Conservation (phyloP, 805 yeast species). For the Zygosaccharomyces pseudorouxii region DNA sequence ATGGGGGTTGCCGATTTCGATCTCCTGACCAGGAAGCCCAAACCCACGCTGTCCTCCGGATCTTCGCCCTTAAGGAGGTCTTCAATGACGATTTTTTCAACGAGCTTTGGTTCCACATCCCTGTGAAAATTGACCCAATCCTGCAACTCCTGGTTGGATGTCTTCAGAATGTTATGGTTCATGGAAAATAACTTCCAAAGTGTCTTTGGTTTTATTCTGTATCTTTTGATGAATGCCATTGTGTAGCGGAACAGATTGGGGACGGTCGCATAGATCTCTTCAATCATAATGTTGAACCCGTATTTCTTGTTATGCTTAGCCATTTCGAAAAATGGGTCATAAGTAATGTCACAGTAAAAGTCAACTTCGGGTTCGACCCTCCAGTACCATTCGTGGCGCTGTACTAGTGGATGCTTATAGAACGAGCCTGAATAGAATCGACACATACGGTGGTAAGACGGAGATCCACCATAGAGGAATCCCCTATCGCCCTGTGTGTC, state of each 20-base stretch:
- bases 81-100: slow-evolving; percentile 34
- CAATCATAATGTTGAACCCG: slow-evolving; percentile 77
- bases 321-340: slow-evolving; percentile 89
- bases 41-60: slow-evolving; percentile 24
- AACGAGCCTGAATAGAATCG: slow-evolving; percentile 84
- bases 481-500: slow-evolving; percentile 76
- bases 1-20: slow-evolving; percentile 33
- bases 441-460: slow-evolving; percentile 91
- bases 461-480: slow-evolving; percentile 77
- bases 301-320: slow-evolving; percentile 60
- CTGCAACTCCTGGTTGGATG: slow-evolving; percentile 32
- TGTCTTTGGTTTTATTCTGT: slow-evolving; percentile 48
- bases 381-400: slow-evolving; percentile 86
- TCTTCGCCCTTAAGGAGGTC: slow-evolving; percentile 21
- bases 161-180: slow-evolving; percentile 36
- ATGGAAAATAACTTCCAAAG: slow-evolving; percentile 65
- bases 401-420: slow-evolving; percentile 70
- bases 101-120: slow-evolving; percentile 26
- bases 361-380: slow-evolving; percentile 91
- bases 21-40: slow-evolving; percentile 39
- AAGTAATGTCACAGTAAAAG: slow-evolving; percentile 84
- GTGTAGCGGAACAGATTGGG: slow-evolving; percentile 79
- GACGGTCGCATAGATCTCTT: slow-evolving; percentile 75
- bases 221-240: slow-evolving; percentile 50
- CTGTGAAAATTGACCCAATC: slow-evolving; percentile 26